Conservation (phyloP, 2,329 filamentous ascomycete species). For the Didymella exigua region DNA sequence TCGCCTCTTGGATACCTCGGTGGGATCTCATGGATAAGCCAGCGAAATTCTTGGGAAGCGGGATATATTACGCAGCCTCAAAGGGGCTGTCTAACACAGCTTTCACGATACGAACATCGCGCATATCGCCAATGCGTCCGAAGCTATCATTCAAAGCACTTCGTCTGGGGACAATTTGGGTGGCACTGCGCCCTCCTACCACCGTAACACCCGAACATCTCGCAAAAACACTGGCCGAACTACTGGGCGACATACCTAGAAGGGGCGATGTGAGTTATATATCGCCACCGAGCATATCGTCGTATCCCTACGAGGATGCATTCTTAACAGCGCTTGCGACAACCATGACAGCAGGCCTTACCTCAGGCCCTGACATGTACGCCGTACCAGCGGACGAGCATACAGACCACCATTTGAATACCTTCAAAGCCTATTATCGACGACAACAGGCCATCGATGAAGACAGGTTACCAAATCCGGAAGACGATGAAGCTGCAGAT, state of each 20-base stretch:
- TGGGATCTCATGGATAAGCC: not conserved
- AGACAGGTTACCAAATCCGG: not conserved
- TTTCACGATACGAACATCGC: not conserved
- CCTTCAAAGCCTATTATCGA: not conserved
- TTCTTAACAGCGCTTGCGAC: not conserved
- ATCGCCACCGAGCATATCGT: not conserved
- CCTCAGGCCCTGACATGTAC: not conserved
- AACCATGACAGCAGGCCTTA: not conserved
- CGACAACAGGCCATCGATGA: not conserved
- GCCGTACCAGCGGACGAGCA: not conserved
- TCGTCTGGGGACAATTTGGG: not conserved
- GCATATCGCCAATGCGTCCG: not conserved
- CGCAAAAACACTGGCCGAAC: not conserved
- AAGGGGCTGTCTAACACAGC: not conserved
- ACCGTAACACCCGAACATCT: not conserved
- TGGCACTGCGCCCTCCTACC: not conserved
- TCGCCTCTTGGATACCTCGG: slow-evolving; percentile 4
- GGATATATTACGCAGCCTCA: not conserved
- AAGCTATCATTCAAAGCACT: not conserved
- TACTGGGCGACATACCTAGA: not conserved
- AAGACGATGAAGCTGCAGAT: not conserved
- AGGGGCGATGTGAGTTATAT: not conserved
- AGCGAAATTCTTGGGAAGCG: not conserved
- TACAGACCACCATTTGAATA: not conserved
- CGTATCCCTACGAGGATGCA: not conserved